phyloP scores from a whole-genome alignment of 1,284 basidiomycete species.

The Tilletia setariae region DNA sequence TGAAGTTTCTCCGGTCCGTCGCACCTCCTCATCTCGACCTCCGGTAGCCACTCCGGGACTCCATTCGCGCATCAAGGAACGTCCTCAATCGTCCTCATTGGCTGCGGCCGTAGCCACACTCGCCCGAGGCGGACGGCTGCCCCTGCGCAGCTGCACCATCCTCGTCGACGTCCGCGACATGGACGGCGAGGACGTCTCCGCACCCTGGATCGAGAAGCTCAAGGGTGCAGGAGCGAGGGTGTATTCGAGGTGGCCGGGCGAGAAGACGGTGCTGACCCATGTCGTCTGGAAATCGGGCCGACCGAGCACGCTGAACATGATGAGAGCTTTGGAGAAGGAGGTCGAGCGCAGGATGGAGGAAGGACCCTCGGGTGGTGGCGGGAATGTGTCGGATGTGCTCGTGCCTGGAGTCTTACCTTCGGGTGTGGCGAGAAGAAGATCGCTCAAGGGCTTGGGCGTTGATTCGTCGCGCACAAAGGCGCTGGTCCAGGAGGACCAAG shows the following conservation, averaged over 20 bases:
- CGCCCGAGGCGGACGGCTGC: slow-evolving; percentile 18
- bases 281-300: slow-evolving; percentile 46
- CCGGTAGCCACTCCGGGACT: background rate
- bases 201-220: slow-evolving; percentile 39
- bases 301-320: slow-evolving; percentile 38
- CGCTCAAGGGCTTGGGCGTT: background rate
- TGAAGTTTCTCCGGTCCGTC: background rate
- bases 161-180: slow-evolving; percentile 45
- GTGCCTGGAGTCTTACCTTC: background rate
- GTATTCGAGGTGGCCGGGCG: slow-evolving; percentile 26
- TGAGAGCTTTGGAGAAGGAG: slow-evolving; percentile 25
- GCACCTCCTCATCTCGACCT: background rate
- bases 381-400: background rate
- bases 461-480: background rate
- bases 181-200: slow-evolving; percentile 42
- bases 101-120: background rate
- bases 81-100: slow-evolving; percentile 8
- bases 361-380: background rate
- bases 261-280: slow-evolving; percentile 29
- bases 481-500: slow-evolving; percentile 1
- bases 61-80: background rate
- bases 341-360: slow-evolving; percentile 24
- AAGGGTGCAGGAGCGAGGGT: slow-evolving; percentile 42
- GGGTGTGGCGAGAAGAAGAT: background rate
- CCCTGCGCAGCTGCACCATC: slow-evolving; percentile 36